Evolutionary conservation across 805 yeast genomes (phyloP), one percentile per base, ranked within the genome.

Genomic region (Alloascoidea hylecoeti): DNA sequence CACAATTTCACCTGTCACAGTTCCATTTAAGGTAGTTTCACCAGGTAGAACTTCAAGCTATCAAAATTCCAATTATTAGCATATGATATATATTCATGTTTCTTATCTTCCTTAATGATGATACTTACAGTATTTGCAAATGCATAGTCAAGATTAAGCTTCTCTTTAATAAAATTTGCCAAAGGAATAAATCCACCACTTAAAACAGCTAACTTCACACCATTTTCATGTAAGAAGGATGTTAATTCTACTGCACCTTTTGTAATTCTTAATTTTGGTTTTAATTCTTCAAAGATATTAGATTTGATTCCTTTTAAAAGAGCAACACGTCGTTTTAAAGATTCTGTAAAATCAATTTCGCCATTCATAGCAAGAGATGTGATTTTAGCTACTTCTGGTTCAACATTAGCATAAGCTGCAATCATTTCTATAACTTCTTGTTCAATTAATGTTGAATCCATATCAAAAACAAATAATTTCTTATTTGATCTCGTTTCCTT

Each of bases 331-430:
- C 73, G 73, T 1, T 64, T 64, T 36, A 92, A 62, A 0, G 95
- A 83, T 46, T 81, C 83, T 44, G 72, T 75, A 64, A 92, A 92
- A 54, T 92, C 97, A 15, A 92, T 63, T 52, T 89, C 95, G 17
- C 96, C 96, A 49, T 89, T 88, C 99, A 92, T 92, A 15, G 98
- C 97, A 17, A 84, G 68, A 32, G 80, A 84, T 2, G 99, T 92
- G 48, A 92, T 88, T 18, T 68, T 80, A 3, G 89, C 81, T 4
- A 92, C 98, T 54, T 84, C 66, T 4, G 68, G 75, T 51, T 92
- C 96, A 23, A 92, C 94, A 46, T 72, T 68, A n/a, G 96, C 97
- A 49, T 83, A 79, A 0, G 85, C 85, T 2, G 98, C 98, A 46
- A 92, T 89, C 52, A 92, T 58, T 53, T 92, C 99, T 47, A 92